A percentile compares a stretch with the other conserved stretches of the same genome.
phyloP scores from a whole-genome alignment of 768 basidiomycete species.

The Mycena latifolia region DNA sequence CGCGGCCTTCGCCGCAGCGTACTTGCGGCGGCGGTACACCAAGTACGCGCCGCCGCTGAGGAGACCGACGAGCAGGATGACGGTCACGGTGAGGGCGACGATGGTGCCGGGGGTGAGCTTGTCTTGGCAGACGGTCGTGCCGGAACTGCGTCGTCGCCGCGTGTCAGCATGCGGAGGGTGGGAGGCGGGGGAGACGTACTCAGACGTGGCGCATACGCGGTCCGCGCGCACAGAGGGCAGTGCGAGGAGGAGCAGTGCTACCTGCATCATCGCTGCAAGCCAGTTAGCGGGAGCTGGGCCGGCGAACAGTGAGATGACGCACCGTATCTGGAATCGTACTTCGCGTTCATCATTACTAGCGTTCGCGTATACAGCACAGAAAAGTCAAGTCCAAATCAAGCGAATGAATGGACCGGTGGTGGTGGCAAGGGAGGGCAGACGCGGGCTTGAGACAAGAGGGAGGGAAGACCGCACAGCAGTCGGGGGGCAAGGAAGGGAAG shows the following conservation, averaged over 20 bases:
- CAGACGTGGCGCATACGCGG: conserved; percentile 3
- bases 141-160: neutral
- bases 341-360: conserved; percentile 8
- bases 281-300: neutral
- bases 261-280: neutral
- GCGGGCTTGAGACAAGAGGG: neutral
- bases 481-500: conserved; percentile 8
- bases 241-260: neutral
- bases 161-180: neutral
- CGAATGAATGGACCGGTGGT: neutral
- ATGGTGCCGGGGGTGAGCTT: conserved; percentile 16
- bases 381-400: no score
- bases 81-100: conserved; percentile 3
- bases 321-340: conserved; percentile 9
- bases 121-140: neutral
- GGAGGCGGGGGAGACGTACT: neutral
- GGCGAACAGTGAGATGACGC: neutral
- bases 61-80: neutral
- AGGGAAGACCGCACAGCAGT: conserved; percentile 18
- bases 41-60: neutral
- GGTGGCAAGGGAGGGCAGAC: neutral
- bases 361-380: no score
- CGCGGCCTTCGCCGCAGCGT: neutral
- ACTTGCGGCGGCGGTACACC: conserved; percentile 19
- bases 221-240: conserved; percentile 1